Evolutionary conservation across 1,139 yeast genomes (phyloP), one percentile per base, ranked within the genome.

Genomic region (Taiozyma sp.): DNA sequence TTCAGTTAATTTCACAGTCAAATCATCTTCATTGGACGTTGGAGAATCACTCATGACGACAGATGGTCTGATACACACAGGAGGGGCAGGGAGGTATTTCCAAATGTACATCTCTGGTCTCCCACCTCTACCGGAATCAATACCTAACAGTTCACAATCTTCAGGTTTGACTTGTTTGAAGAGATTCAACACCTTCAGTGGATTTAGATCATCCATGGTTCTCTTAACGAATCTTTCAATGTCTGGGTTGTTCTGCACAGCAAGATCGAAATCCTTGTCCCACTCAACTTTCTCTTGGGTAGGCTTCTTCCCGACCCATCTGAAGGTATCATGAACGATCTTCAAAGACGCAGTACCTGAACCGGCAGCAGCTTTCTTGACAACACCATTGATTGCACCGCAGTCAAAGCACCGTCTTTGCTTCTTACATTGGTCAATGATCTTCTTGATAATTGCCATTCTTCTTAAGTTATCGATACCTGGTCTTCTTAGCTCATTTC

Each of bases 71-170:
- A 95, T 93, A 75, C 99, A 95, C 24, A 95, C 97, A 0, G 99
- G 99, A 1, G 99, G 99, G 0, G 98, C 99, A 0, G 99, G 99
- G 50, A 95, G 76, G 66, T 91, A 95, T 62, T 96, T 79, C 99
- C 99, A 95, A 45, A 95, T 81, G 67, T 91, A 93, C 80, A 87
- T 89, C 68, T 93, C 99, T 2, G 99, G 99, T 57, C 99, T 78
- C 42, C 98, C 97, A 37, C 91, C 89, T 58, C 83, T 77, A 5
- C 88, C 76, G 1, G 97, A 81, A 65, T 93, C 95, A 57, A 95
- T 83, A 47, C 99, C 99, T 42, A 95, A 72, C 37, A 95, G 75
- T 67, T 91, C 98, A 71, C 97, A 91, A 63, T 95, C 99, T 42
- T 81, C 77, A 0, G 97, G 91, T 28, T 80, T 70, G 45, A 95